phyloP scores from a whole-genome alignment of 768 basidiomycete genomes.

The Mycena pura region DNA sequence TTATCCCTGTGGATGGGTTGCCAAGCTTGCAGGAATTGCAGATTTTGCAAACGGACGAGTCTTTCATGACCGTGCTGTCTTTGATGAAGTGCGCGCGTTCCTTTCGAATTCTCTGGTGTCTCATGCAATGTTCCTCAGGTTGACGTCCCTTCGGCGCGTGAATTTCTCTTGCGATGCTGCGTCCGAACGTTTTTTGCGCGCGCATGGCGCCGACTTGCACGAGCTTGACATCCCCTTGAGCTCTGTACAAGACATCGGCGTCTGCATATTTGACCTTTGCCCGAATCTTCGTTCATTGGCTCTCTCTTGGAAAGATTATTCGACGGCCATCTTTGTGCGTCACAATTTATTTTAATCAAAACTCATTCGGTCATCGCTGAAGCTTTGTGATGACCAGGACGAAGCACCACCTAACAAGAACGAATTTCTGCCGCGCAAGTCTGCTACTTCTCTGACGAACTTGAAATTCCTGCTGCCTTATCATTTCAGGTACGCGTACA shows the following conservation, averaged over 20 bases:
- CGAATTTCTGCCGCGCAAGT: too few species aligned
- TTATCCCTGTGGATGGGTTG: too few species aligned
- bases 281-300: slow-evolving; percentile 3
- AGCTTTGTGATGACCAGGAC: too few species aligned
- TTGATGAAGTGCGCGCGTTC: neutral
- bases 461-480: too few species aligned
- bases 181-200: neutral
- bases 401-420: too few species aligned
- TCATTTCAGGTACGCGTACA: neutral
- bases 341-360: neutral
- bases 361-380: neutral
- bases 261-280: neutral
- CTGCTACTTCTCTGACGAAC: too few species aligned
- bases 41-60: neutral
- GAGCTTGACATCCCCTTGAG: neutral
- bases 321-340: neutral
- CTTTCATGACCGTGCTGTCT: neutral
- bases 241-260: neutral
- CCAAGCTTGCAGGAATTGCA: neutral
- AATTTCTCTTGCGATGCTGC: neutral
- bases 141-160: neutral
- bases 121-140: neutral
- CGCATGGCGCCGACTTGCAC: neutral
- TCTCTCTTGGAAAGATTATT: too few species aligned
- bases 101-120: neutral